Evolutionary conservation across 2,329 filamentous ascomycete genomes (phyloP).

Genomic region (Penicillium sp.): DNA sequence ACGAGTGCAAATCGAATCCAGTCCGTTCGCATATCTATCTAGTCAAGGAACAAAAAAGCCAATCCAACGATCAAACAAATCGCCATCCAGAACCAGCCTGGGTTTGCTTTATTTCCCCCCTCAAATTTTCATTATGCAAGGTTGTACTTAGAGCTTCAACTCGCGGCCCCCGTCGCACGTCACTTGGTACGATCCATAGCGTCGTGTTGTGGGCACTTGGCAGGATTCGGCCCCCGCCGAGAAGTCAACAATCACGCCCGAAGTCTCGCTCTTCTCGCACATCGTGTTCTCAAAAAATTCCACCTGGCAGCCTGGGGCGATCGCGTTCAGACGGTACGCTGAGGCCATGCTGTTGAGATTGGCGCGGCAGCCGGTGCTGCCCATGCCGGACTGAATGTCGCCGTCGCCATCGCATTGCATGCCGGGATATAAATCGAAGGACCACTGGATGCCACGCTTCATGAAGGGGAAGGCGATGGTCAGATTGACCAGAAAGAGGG

Average conservation of each 20-base stretch:
- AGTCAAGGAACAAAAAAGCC: neutral
- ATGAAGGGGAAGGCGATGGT: conserved; percentile 24
- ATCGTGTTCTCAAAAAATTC: conserved; percentile 31
- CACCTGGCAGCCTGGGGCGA: conserved; percentile 25
- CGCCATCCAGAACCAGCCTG: neutral
- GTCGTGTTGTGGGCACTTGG: conserved; percentile 13
- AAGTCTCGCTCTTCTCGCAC: conserved; percentile 24
- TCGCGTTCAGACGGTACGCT: conserved; percentile 21
- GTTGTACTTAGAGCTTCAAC: conserved; percentile 1
- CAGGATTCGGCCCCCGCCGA: conserved; percentile 15
- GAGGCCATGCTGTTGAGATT: conserved; percentile 24
- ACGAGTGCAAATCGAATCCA: neutral
- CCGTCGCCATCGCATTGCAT: conserved; percentile 19
- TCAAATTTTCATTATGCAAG: neutral
- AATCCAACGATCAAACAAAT: too few relatives aligned
- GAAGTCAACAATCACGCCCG: conserved; percentile 19
- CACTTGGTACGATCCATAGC: conserved; percentile 29
- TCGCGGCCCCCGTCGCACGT: conserved; percentile 17
- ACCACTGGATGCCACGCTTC: conserved; percentile 24
- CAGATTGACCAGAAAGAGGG: conserved; percentile 3
- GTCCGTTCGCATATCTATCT: neutral
- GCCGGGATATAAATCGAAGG: conserved; percentile 26
- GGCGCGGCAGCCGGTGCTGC: conserved; percentile 30
- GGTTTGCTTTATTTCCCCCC: neutral
- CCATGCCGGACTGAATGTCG: conserved; percentile 21